Evolutionary conservation across 129 eudicot genomes (phyloP).

Genomic region (Kitagawia praeruptora): DNA sequence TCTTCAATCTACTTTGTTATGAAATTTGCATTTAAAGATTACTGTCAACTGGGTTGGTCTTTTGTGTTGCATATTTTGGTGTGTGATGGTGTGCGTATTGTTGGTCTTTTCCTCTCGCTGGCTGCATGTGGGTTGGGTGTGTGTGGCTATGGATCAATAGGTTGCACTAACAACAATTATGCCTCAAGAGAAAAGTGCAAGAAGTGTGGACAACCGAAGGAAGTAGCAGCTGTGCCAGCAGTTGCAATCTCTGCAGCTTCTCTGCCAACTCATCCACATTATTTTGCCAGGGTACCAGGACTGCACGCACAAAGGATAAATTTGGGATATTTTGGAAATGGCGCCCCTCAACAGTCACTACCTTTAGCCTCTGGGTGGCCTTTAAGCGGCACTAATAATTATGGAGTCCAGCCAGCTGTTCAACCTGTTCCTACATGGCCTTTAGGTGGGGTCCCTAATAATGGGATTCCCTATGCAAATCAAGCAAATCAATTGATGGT

Average conservation of each 20-base stretch:
- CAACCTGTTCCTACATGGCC: conserved; percentile 50
- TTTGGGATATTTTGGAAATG: conserved; percentile 35
- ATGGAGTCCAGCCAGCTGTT: conserved; percentile 25
- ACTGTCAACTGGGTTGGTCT: conserved; percentile 47
- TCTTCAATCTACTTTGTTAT: neutral
- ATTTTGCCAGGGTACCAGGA: conserved; percentile 75
- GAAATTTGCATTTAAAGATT: conserved; percentile 13
- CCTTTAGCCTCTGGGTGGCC: conserved; percentile 61
- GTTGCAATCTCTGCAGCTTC: conserved; percentile 84
- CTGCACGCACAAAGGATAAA: conserved; percentile 43
- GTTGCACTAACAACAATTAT: conserved; percentile 99
- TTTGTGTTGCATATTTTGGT: conserved; percentile 55
- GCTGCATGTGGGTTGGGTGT: conserved; percentile 80
- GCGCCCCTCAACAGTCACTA: conserved; percentile 43
- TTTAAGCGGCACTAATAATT: conserved; percentile 35
- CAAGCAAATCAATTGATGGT: conserved; percentile 39
- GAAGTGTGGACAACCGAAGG: conserved; percentile 96
- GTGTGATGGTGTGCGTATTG: conserved; percentile 76
- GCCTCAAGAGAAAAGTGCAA: conserved; percentile 99
- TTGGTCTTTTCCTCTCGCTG: conserved; percentile 52
- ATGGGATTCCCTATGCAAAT: conserved; percentile 35
- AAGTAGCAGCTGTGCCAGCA: conserved; percentile 93
- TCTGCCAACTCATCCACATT: conserved; percentile 74
- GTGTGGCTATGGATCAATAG: conserved; percentile 84
- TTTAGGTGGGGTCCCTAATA: conserved; percentile 32